A percentile compares a stretch with the other conserved stretches of the same genome.
Conservation (phyloP, 495 filamentous ascomycete species). For the Emericellopsis terricola region DNA sequence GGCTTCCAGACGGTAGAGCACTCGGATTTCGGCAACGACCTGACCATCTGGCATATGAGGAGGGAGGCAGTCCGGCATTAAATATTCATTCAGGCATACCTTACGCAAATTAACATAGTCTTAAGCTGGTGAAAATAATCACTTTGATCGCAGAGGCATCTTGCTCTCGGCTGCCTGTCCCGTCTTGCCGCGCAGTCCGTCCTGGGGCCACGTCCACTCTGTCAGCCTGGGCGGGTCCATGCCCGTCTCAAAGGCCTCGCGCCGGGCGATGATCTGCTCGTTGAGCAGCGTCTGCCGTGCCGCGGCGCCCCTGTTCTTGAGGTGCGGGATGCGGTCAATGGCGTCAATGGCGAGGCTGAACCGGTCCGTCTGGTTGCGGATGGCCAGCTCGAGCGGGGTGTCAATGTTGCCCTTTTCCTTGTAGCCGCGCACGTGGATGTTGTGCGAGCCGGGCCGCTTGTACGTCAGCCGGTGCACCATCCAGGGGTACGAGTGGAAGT, state of each 20-base stretch:
- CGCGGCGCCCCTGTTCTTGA: conserved; percentile 37
- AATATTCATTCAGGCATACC: too few species aligned
- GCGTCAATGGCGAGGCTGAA: conserved; percentile 56
- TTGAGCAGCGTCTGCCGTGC: conserved; percentile 42
- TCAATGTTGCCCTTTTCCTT: conserved; percentile 67
- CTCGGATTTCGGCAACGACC: background rate
- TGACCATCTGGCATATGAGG: background rate
- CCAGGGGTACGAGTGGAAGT: conserved; percentile 67
- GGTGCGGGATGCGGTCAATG: conserved; percentile 39
- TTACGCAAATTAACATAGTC: too few species aligned
- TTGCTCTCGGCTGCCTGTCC: too few species aligned
- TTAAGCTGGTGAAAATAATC: too few species aligned
- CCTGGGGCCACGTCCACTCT: conserved; percentile 51
- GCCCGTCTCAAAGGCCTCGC: conserved; percentile 43
- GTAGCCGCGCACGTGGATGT: conserved; percentile 55
- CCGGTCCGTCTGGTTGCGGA: conserved; percentile 52
- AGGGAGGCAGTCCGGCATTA: too few species aligned
- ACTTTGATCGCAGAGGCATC: too few species aligned
- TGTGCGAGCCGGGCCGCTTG: conserved; percentile 42
- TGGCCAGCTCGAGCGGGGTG: conserved; percentile 52
- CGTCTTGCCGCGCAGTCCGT: too few species aligned
- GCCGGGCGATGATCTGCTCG: conserved; percentile 35
- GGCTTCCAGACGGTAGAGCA: background rate
- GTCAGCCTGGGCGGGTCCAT: conserved; percentile 46
- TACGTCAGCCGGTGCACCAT: conserved; percentile 55